Evolutionary conservation across 768 basidiomycete genomes (phyloP).

Genomic region (Termitomyces bulborhizus): DNA sequence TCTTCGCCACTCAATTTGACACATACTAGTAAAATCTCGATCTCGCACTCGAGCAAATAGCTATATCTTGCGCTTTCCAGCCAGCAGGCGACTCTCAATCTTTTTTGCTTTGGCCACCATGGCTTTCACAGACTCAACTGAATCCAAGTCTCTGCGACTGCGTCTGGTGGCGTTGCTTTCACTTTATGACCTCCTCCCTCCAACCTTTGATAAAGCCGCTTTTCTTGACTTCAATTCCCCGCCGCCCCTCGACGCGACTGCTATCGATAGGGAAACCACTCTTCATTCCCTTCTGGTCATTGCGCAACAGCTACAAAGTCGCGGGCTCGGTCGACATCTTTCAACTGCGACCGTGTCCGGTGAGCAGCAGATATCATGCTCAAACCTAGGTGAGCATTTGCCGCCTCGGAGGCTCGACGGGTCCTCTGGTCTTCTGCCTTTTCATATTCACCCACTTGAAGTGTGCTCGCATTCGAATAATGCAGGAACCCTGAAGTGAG

Average conservation of each 20-base stretch:
- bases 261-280: conserved; percentile 11
- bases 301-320: conserved; percentile 8
- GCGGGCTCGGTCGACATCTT: not conserved
- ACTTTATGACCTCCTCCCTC: conserved; percentile 16
- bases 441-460: not conserved
- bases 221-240: conserved; percentile 16
- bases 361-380: not conserved
- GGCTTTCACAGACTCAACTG: conserved; percentile 6
- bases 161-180: conserved; percentile 15
- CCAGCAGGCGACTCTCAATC: not conserved
- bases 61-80: not conserved
- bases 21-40: conserved; percentile 1
- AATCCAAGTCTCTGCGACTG: conserved; percentile 10
- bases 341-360: not conserved
- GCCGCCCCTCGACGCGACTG: conserved; percentile 9
- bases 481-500: not conserved
- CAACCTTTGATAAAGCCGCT: conserved; percentile 11
- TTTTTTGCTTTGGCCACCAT: not conserved
- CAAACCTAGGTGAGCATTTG: not conserved
- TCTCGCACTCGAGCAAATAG: not conserved
- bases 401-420: too few relatives aligned
- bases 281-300: conserved; percentile 11
- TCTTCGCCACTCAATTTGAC: conserved; percentile 1
- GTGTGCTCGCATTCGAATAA: not conserved
- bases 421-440: not conserved